Evolutionary conservation across 768 basidiomycete genomes (phyloP).

Genomic region (Neoboletus magnificus): DNA sequence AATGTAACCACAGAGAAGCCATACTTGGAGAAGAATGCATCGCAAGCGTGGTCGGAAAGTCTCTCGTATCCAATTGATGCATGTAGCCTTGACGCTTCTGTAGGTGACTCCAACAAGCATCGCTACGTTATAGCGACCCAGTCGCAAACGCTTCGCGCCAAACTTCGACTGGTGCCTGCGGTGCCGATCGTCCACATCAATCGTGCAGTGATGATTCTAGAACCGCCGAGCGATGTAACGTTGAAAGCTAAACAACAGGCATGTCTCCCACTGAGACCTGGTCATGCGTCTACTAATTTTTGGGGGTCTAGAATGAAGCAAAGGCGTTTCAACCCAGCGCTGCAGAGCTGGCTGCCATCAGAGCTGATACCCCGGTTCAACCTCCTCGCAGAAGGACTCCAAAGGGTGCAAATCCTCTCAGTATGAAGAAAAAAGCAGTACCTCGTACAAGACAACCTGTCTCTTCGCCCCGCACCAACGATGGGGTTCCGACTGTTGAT

Average conservation of each 20-base stretch:
- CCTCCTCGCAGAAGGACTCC: constrained; percentile 59
- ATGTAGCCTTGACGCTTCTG: constrained; percentile 4
- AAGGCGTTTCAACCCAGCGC: constrained; percentile 50
- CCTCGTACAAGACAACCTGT: background rate
- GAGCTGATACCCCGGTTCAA: constrained; percentile 30
- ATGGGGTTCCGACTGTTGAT: background rate
- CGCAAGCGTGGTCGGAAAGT: constrained; percentile 68
- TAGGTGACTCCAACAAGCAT: constrained; percentile 85
- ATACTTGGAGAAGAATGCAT: constrained; percentile 86
- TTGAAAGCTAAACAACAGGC: constrained; percentile 63
- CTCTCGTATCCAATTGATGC: background rate
- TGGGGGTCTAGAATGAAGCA: constrained; percentile 57
- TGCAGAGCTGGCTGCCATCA: constrained; percentile 46
- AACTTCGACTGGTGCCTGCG: constrained; percentile 72
- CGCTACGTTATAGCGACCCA: constrained; percentile 90
- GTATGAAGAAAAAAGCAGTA: constrained; percentile 81
- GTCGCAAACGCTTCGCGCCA: constrained; percentile 64
- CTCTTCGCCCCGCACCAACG: background rate
- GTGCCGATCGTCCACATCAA: constrained; percentile 91
- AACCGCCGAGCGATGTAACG: constrained; percentile 83
- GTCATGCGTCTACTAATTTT: background rate
- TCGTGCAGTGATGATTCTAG: constrained; percentile 88
- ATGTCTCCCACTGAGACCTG: constrained; percentile 15
- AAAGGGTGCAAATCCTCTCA: constrained; percentile 90
- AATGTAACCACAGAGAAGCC: constrained; percentile 92